These are phyloP conservation scores for Hypomontagnella submonticulosa DNA, from an alignment of 495 filamentous ascomycete species.

Conservation along the genomic window DNA sequence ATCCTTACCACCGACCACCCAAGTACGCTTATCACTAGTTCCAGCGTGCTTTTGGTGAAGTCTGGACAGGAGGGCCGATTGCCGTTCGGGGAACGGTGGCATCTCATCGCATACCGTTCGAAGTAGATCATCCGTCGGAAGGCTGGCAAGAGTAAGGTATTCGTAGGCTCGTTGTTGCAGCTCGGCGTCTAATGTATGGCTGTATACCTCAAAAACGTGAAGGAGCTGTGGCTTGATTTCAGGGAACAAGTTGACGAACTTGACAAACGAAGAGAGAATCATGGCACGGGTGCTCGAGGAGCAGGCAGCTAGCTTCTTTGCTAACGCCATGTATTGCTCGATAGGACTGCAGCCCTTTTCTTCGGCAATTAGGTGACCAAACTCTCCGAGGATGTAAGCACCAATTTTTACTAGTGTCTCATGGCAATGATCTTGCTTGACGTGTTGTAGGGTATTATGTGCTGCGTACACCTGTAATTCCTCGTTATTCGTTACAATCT, in stretches of 20 bases:
- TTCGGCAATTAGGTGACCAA: slow-evolving; percentile 98
- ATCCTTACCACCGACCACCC: slow-evolving; percentile 94
- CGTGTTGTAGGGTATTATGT: slow-evolving; percentile 86
- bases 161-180: slow-evolving; percentile 97
- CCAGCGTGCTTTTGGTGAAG: slow-evolving; percentile 93
- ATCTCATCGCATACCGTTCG: slow-evolving; percentile 98
- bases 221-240: slow-evolving; percentile 97
- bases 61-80: slow-evolving; percentile 89
- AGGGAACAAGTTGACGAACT: slow-evolving; percentile 98
- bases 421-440: slow-evolving; percentile 92
- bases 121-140: slow-evolving; percentile 90
- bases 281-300: slow-evolving; percentile 92
- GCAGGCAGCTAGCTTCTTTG: slow-evolving; percentile 87
- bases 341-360: slow-evolving; percentile 93
- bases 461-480: slow-evolving; percentile 97
- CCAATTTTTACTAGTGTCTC: slow-evolving; percentile 98
- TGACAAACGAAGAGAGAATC: slow-evolving; percentile 93
- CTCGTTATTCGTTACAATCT: slow-evolving; percentile 99
- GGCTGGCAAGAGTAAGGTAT: slow-evolving; percentile 86
- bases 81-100: slow-evolving; percentile 96
- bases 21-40: slow-evolving; percentile 92
- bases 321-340: slow-evolving; percentile 94
- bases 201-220: slow-evolving; percentile 89
- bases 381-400: slow-evolving; percentile 94
- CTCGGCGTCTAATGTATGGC: slow-evolving; percentile 94